Conservation (phyloP, 768 basidiomycete genomes). For the Gymnopilus dilepis region DNA sequence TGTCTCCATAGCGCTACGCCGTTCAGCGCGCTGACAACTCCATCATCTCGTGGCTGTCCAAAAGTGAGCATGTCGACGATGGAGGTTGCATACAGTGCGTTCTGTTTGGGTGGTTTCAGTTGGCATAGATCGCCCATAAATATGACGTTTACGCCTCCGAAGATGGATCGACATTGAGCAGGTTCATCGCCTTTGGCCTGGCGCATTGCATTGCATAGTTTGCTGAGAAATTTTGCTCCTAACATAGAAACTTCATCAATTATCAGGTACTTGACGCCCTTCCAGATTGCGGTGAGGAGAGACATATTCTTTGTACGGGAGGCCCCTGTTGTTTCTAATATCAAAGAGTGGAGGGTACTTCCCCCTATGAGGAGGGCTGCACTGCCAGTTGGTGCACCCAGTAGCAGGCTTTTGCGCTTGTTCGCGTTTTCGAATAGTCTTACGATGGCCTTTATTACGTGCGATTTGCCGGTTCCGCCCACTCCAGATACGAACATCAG, state of each 20-base stretch:
- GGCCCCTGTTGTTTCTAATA: neutral
- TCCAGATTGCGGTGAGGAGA: neutral
- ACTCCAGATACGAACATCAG: slow-evolving; percentile 7
- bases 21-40: neutral
- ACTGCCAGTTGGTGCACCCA: neutral
- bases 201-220: neutral
- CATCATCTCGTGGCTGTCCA: neutral
- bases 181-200: neutral
- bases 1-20: neutral
- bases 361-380: neutral
- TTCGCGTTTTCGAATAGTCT: neutral
- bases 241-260: neutral
- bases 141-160: neutral
- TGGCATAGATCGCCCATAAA: neutral
- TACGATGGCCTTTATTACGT: slow-evolving; percentile 5
- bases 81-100: neutral
- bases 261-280: neutral
- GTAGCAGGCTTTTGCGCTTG: neutral
- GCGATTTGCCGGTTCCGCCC: slow-evolving; percentile 15
- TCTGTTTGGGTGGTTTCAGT: neutral
- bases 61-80: neutral
- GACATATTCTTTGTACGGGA: neutral
- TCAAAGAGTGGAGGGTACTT: neutral
- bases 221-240: neutral
- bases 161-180: neutral